phyloP scores from a whole-genome alignment of 2,329 filamentous ascomycete genomes.

The Lecanoromycetidae sp. region DNA sequence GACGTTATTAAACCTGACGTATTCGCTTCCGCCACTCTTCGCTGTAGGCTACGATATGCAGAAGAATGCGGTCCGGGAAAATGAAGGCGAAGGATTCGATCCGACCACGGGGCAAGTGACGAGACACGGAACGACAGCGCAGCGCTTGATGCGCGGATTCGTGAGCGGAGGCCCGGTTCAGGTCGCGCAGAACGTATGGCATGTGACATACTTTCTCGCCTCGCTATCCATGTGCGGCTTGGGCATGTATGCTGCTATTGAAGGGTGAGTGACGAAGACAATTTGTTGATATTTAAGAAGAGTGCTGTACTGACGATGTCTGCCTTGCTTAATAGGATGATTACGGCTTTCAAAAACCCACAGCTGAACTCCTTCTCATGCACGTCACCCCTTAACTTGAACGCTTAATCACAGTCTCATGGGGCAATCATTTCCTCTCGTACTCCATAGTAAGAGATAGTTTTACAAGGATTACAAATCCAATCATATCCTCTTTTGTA shows the following conservation, averaged over 20 bases:
- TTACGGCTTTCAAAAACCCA: neutral
- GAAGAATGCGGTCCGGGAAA: constrained; percentile 30
- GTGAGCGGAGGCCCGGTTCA: constrained; percentile 20
- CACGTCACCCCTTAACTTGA: constrained; percentile 94
- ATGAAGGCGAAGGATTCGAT: constrained; percentile 33
- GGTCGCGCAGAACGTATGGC: constrained; percentile 27
- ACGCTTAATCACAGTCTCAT: constrained; percentile 95
- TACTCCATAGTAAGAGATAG: neutral
- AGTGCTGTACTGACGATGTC: neutral
- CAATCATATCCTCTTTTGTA: neutral
- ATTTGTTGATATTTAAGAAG: neutral
- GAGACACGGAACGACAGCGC: constrained; percentile 30
- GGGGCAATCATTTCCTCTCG: too few species aligned
- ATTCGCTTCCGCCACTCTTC: constrained; percentile 44
- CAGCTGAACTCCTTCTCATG: constrained; percentile 77
- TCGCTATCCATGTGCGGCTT: constrained; percentile 29
- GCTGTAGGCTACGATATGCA: constrained; percentile 36
- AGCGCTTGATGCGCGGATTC: constrained; percentile 32
- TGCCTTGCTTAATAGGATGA: neutral
- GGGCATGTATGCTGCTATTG: constrained; percentile 31
- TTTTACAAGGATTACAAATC: neutral
- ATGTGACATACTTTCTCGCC: constrained; percentile 30
- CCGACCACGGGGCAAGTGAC: constrained; percentile 29
- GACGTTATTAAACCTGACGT: constrained; percentile 47
- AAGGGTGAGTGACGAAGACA: constrained; percentile 17